Base-by-base conservation (phyloP, 2,329 filamentous ascomycete species). In the Colletotrichum lupini region DNA sequence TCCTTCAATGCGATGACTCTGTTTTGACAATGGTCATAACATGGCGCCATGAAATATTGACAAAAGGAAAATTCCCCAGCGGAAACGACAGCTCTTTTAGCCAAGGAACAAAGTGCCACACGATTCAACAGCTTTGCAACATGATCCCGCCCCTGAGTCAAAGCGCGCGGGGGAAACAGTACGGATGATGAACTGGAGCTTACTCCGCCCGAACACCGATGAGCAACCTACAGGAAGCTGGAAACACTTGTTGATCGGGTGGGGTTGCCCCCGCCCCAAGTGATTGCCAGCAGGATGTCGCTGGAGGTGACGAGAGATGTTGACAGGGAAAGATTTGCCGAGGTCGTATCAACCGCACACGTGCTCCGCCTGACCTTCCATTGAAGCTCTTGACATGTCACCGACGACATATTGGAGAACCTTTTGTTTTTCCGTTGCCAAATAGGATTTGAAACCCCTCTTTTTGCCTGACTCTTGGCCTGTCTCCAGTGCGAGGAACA, bases 341-440 rank as follows among this genome's bases (percentile, higher is more conserved):
- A 72, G 57, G 69, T 72, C 37, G 58, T 61, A 63, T 68, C 65
- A 22, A 57, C 64, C 58, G 14, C 56, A 70, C 62, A 61, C 68
- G 53, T 67, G 63, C 68, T 35, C 63, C 56, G 65, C 53, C 63
- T 49, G 68, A 61, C 69, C 69, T 72, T 37, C 28, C 65, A 62
- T 63, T 42, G 28, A 53, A 72, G 58, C 35, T 63, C 64, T 37
- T 68, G 24, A 62, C 42, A 65, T 26, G 49, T 28, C 30, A 53
- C 58, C 37, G 46, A 49, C 65, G 28, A 32, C n/a, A 16, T 32
- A 12, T 26, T 2, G 14, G 19, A 35, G n/a, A 26, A 26, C 22
- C 9, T 42, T 22, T 55, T 32, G 30, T 22, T 26, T 46, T 26
- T 22, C 8, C 30, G 14, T 49, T 9, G 11, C 49, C 69, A 49